phyloP scores from a whole-genome alignment of 164 flowering plant genomes.

The Magnolia officinalis region DNA sequence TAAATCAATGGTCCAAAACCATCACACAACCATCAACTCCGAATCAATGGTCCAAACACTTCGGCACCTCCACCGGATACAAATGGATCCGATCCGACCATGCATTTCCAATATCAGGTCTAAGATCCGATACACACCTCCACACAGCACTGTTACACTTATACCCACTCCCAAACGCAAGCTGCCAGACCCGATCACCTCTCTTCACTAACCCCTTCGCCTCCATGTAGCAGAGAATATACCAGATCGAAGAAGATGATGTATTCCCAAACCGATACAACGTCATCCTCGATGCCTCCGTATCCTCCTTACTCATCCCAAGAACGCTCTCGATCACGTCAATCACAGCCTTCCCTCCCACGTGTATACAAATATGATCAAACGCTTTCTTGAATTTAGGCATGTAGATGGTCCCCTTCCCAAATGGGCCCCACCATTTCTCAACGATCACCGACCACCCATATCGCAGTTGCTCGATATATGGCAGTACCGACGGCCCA shows the following conservation, averaged over 20 bases:
- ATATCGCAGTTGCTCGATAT: constrained; percentile 23
- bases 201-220: constrained; percentile 31
- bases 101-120: not conserved
- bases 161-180: constrained; percentile 33
- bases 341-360: constrained; percentile 17
- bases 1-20: not conserved
- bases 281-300: constrained; percentile 41
- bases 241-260: constrained; percentile 38
- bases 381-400: constrained; percentile 8
- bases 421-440: constrained; percentile 6
- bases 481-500: constrained; percentile 41
- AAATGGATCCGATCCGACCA: constrained; percentile 20
- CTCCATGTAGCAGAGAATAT: constrained; percentile 32
- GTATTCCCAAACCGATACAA: constrained; percentile 39
- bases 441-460: constrained; percentile 5
- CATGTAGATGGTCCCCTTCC: not conserved
- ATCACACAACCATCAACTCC: not conserved
- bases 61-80: constrained; percentile 14
- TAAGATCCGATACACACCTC: constrained; percentile 15
- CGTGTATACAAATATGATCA: constrained; percentile 16
- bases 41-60: not conserved
- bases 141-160: constrained; percentile 35
- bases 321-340: constrained; percentile 15
- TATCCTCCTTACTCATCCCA: constrained; percentile 19
- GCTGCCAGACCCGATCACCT: constrained; percentile 17